These are phyloP conservation scores for Capsicum pubescens DNA, from an alignment of 257 asterid species.

Conservation along the genomic window DNA sequence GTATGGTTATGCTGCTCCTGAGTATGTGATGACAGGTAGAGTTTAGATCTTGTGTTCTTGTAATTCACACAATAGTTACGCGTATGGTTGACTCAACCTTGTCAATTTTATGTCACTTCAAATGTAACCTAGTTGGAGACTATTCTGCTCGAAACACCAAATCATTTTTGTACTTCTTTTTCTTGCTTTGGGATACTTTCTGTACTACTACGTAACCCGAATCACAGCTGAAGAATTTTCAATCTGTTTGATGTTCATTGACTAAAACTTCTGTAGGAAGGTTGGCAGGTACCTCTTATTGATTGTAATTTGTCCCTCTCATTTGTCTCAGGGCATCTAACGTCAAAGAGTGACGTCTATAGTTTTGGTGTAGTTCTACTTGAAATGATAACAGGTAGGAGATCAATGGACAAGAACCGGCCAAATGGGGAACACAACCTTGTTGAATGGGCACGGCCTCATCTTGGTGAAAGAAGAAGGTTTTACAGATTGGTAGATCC, in stretches of 20 bases:
- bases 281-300: background rate
- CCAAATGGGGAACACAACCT: conserved; percentile 95
- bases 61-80: background rate
- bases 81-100: background rate
- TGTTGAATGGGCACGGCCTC: conserved; percentile 96
- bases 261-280: background rate
- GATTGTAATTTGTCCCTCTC: background rate
- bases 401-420: conserved; percentile 96
- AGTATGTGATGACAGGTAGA: conserved; percentile 96
- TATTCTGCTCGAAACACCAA: conserved; percentile 10
- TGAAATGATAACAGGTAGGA: conserved; percentile 88
- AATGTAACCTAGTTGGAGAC: background rate
- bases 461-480: conserved; percentile 74
- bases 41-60: background rate
- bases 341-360: conserved; percentile 92
- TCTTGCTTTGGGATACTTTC: background rate
- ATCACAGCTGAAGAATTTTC: conserved; percentile 13
- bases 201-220: background rate
- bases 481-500: conserved; percentile 89
- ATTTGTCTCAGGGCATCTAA: conserved; percentile 76
- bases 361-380: conserved; percentile 96
- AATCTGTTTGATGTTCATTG: background rate
- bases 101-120: background rate
- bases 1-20: conserved; percentile 98
- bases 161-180: background rate